Evolutionary conservation across 345 rosid genomes (phyloP).

Genomic region (Citrus maxima): DNA sequence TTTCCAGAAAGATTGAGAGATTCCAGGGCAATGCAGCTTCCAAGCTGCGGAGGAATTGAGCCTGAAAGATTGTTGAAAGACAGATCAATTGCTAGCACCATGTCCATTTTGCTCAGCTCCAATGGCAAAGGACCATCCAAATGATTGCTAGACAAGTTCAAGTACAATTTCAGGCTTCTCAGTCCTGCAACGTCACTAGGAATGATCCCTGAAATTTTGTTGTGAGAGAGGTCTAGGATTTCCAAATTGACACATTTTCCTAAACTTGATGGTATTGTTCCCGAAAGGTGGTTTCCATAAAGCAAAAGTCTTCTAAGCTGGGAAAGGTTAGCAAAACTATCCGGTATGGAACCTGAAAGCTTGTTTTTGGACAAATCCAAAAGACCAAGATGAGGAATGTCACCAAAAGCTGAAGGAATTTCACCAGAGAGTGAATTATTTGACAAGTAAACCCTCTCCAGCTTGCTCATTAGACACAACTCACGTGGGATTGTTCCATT

Average conservation of each 20-base stretch:
- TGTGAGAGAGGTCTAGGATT: conserved; percentile 80
- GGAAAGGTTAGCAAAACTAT: conserved; percentile 67
- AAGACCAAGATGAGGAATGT: conserved; percentile 74
- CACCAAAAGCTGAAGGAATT: conserved; percentile 69
- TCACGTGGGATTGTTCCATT: conserved; percentile 66
- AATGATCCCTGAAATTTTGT: conserved; percentile 60
- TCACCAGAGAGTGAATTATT: conserved; percentile 68
- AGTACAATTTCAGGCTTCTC: conserved; percentile 74
- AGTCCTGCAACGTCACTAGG: conserved; percentile 66
- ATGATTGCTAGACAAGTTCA: conserved; percentile 78
- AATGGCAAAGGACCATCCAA: conserved; percentile 62
- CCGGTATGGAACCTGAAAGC: conserved; percentile 77
- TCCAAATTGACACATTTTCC: conserved; percentile 74
- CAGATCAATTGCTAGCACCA: conserved; percentile 85
- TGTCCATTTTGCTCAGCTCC: conserved; percentile 93
- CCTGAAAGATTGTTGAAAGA: conserved; percentile 74
- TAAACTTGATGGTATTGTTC: conserved; percentile 65
- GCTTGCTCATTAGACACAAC: conserved; percentile 55
- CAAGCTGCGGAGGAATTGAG: conserved; percentile 66
- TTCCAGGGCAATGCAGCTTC: conserved; percentile 88
- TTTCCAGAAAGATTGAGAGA: conserved; percentile 71
- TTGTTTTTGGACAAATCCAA: conserved; percentile 78
- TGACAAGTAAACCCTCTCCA: conserved; percentile 81
- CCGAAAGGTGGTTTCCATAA: conserved; percentile 61
- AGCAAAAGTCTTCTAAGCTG: conserved; percentile 74